Evolutionary conservation across 176 grass and related monocot species (phyloP).

Genomic region (Eragrostis curvula): DNA sequence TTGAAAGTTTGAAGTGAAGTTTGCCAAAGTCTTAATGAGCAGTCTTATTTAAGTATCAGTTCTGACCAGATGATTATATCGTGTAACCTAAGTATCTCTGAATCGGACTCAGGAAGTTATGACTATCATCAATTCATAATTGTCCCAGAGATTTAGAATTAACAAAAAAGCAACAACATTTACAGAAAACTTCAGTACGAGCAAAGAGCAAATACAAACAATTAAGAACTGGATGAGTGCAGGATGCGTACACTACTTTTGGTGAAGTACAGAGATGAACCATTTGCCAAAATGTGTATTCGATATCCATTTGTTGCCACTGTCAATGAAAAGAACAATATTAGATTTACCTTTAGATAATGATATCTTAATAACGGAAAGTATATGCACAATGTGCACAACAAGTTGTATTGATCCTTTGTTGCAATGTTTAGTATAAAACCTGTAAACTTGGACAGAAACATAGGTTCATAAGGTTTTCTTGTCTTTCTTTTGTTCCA

Average conservation of each 20-base stretch:
- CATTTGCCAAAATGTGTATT: slow-evolving; percentile 99
- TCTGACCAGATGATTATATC: neutral
- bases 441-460: slow-evolving; percentile 7
- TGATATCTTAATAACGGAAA: neutral
- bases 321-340: slow-evolving; percentile 54
- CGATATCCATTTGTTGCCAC: slow-evolving; percentile 99
- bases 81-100: neutral
- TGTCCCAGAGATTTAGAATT: neutral
- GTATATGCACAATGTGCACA: neutral
- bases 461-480: neutral
- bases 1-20: neutral
- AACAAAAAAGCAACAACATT: neutral
- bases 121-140: slow-evolving; percentile 10
- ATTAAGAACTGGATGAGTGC: slow-evolving; percentile 52
- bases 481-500: neutral
- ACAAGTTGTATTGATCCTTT: slow-evolving; percentile 5
- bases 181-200: neutral
- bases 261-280: slow-evolving; percentile 99
- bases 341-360: no score
- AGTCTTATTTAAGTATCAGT: neutral
- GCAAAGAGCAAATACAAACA: slow-evolving; percentile 2
- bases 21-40: neutral
- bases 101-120: slow-evolving; percentile 20
- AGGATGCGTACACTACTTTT: slow-evolving; percentile 95
- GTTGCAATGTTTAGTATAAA: neutral